Percentiles rank a stretch among this genome's conserved stretches.
Evolutionary conservation across 1,284 basidiomycete species (phyloP).

Genomic region (Heterobasidion parviporum): DNA sequence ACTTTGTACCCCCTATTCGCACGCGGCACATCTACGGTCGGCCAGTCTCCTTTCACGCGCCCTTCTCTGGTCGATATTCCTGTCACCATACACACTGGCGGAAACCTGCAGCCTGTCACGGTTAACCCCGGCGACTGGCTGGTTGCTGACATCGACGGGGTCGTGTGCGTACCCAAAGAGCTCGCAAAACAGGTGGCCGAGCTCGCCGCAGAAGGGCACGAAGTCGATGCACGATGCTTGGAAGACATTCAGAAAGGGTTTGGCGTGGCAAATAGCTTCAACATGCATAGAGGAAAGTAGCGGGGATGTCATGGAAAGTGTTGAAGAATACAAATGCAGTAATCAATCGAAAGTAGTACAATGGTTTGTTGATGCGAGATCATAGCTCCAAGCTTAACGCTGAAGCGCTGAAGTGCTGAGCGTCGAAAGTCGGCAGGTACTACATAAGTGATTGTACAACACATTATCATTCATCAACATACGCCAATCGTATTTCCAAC

Average conservation of each 20-base stretch:
- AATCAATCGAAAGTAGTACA: too few relatives aligned
- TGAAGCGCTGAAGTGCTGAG: neutral
- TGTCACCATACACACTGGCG: constrained; percentile 42
- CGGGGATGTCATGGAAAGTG: too few relatives aligned
- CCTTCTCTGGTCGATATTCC: constrained; percentile 75
- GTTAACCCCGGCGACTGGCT: constrained; percentile 80
- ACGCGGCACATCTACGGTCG: constrained; percentile 77
- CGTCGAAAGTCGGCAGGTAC: neutral
- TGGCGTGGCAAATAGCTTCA: constrained; percentile 74
- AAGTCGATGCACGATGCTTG: constrained; percentile 71
- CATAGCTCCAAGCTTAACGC: too few relatives aligned
- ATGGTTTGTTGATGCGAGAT: too few relatives aligned
- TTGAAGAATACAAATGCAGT: too few relatives aligned
- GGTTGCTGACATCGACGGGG: constrained; percentile 84
- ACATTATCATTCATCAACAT: constrained; percentile 10
- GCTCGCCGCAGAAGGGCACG: constrained; percentile 51
- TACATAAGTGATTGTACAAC: neutral
- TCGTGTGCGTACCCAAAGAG: constrained; percentile 70
- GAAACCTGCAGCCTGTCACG: constrained; percentile 41
- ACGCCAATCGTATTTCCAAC: constrained; percentile 22
- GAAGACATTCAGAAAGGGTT: constrained; percentile 70
- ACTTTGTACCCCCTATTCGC: constrained; percentile 73
- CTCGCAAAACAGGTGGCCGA: constrained; percentile 53
- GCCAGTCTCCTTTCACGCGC: constrained; percentile 83
- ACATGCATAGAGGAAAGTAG: constrained; percentile 54